Percentiles rank a stretch among this genome's conserved stretches.
These are phyloP conservation scores for Lactarius sanguifluus DNA, from an alignment of 768 basidiomycete species.

Conservation along the genomic window DNA sequence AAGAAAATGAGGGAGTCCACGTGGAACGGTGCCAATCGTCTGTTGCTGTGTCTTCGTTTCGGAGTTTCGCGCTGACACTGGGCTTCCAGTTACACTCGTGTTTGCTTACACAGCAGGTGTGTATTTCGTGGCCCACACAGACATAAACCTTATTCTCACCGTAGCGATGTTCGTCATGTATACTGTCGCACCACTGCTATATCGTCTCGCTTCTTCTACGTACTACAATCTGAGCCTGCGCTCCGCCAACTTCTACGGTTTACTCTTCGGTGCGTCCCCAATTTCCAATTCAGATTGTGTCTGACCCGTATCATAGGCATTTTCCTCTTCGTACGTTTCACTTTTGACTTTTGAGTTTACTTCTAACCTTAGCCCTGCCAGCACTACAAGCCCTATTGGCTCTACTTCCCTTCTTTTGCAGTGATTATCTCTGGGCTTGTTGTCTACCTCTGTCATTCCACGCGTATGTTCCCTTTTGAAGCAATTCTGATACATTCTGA, in stretches of 20 bases:
- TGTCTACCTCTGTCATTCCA: conserved; percentile 83
- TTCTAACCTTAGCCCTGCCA: conserved; percentile 34
- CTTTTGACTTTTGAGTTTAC: neutral
- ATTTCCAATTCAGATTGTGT: conserved; percentile 7
- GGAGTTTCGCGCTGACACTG: conserved; percentile 15
- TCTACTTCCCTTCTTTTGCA: conserved; percentile 80
- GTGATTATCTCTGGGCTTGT: conserved; percentile 72
- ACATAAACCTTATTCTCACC: neutral
- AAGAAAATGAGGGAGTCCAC: conserved; percentile 58
- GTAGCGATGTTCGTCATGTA: conserved; percentile 82
- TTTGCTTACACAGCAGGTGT: conserved; percentile 49
- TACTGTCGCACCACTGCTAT: conserved; percentile 81
- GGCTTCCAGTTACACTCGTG: conserved; percentile 47
- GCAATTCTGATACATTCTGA: neutral
- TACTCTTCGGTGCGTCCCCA: conserved; percentile 57
- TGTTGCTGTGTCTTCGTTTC: conserved; percentile 32
- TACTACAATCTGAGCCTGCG: conserved; percentile 84
- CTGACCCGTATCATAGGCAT: conserved; percentile 37
- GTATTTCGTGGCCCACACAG: neutral
- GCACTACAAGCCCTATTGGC: conserved; percentile 85
- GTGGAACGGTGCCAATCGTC: conserved; percentile 74
- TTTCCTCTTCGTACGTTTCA: conserved; percentile 50
- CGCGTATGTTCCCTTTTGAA: conserved; percentile 53
- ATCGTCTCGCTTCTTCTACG: conserved; percentile 83
- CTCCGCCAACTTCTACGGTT: conserved; percentile 83